phyloP scores from a whole-genome alignment of 257 asterid species.

The Nicotiana undulata region DNA sequence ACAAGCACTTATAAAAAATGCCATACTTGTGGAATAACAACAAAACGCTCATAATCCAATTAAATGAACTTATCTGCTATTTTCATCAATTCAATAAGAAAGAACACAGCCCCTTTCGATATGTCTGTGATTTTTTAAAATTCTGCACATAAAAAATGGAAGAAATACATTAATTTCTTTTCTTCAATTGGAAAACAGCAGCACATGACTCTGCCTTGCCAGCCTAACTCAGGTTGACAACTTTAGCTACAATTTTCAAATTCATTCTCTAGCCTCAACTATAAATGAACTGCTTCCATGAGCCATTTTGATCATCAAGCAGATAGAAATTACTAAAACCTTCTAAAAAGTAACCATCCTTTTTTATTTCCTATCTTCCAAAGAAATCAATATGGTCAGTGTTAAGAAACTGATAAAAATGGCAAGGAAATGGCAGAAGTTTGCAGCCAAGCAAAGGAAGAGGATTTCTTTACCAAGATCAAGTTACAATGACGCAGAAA shows the following conservation, averaged over 20 bases:
- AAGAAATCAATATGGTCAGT: background rate
- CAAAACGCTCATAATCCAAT: background rate
- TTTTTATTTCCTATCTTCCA: background rate
- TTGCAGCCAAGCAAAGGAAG: background rate
- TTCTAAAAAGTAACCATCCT: background rate
- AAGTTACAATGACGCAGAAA: background rate
- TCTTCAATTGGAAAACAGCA: background rate
- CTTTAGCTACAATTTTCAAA: background rate
- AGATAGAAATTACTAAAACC: background rate
- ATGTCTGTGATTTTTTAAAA: background rate
- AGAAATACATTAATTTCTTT: background rate
- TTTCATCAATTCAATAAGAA: background rate
- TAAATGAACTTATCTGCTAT: too few species aligned
- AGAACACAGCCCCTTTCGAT: background rate
- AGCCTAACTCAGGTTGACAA: too few species aligned
- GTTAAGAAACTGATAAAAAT: background rate
- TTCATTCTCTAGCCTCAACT: background rate
- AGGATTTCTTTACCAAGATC: background rate
- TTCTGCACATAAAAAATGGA: background rate
- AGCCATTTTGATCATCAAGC: background rate
- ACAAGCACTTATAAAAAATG: background rate
- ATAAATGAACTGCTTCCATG: background rate
- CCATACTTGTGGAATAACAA: background rate
- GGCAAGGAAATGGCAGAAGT: background rate
- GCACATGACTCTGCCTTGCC: background rate